Evolutionary conservation across 768 basidiomycete genomes (phyloP).

Genomic region (Mycena epipterygia): DNA sequence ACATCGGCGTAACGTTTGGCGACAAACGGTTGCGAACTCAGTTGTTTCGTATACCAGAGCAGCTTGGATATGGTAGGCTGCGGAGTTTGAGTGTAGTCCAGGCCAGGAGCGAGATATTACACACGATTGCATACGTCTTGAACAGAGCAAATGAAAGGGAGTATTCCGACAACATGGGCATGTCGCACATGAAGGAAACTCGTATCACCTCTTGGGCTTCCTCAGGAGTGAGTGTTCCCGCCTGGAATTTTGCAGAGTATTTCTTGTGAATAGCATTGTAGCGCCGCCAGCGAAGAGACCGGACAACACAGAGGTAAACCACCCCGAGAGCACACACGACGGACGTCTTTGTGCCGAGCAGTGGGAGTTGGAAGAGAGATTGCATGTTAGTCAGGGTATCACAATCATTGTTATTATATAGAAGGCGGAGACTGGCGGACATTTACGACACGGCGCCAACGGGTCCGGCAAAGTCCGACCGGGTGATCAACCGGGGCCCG

Average conservation of each 20-base stretch:
- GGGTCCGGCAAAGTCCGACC: no score
- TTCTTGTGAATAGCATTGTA: conserved; percentile 58
- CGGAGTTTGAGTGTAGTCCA: neutral
- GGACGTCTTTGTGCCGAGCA: conserved; percentile 7
- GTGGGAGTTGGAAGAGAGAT: neutral
- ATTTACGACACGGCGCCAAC: no score
- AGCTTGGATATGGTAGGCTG: conserved; percentile 64
- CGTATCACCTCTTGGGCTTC: conserved; percentile 61
- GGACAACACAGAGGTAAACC: conserved; percentile 47
- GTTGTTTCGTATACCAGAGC: conserved; percentile 55
- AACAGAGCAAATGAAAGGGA: conserved; percentile 64
- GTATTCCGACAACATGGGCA: conserved; percentile 58
- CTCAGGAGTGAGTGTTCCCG: conserved; percentile 53
- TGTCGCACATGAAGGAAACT: conserved; percentile 55
- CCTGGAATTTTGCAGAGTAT: conserved; percentile 51
- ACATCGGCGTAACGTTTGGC: conserved; percentile 65
- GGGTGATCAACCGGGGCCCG: no score
- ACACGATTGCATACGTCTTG: conserved; percentile 65
- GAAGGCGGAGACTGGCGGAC: no score
- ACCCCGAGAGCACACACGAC: conserved; percentile 5
- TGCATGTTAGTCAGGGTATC: no score
- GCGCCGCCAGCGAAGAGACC: conserved; percentile 56
- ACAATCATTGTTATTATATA: no score
- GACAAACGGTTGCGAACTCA: conserved; percentile 50
- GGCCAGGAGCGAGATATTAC: conserved; percentile 35